Base-by-base conservation (phyloP, 23 red algal species). In the Rhodosorus marinus region DNA sequence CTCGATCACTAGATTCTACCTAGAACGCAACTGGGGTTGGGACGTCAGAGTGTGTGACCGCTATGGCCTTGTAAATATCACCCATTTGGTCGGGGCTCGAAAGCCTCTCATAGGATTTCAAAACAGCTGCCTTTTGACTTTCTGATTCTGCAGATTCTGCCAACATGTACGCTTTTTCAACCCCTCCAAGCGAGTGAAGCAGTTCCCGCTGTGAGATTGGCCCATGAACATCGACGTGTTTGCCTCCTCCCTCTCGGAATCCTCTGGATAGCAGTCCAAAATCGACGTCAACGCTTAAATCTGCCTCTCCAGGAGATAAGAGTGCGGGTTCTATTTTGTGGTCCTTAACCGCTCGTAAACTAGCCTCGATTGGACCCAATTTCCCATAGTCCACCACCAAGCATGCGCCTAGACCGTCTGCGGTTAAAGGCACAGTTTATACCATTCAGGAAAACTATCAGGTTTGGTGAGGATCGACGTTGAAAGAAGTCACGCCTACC, bases 241-340 rank as follows among this genome's bases (percentile, higher is more conserved):
- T 56, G 19, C 31, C 19, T 32, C 20, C 24, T 33, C 52, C 19
- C 3, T 24, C 2, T 32, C 2, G 20, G 3, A 28, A 35, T 24
- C 47, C 78, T 22, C 31, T 2, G 29, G 55, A 43, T 5, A 93
- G 31, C 8, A 62, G 59, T 4, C 36, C 70, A 48, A 98, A 98
- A 46, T 85, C 54, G 3, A 98, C 90, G 50, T 98, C 90, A 9
- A 75, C 90, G 41, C 74, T 98, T 30, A 98, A 31, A 55, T 98
- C 90, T 5, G 56, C 64, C 32, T 34, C 46, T 23, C 90, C 90
- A 1, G 90, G 90, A 48, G 40, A 26, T 19, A 26, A 15, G 2
- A 98, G 48, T 0, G 81, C 26, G 25, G 69, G 34, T 31, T 70
- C 52, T 29, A 66, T 35, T 1, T 52, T 51, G 49, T 98, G 90